Base-by-base conservation (phyloP, 78 protist genomes). In the Carpediemonas membranifera region DNA sequence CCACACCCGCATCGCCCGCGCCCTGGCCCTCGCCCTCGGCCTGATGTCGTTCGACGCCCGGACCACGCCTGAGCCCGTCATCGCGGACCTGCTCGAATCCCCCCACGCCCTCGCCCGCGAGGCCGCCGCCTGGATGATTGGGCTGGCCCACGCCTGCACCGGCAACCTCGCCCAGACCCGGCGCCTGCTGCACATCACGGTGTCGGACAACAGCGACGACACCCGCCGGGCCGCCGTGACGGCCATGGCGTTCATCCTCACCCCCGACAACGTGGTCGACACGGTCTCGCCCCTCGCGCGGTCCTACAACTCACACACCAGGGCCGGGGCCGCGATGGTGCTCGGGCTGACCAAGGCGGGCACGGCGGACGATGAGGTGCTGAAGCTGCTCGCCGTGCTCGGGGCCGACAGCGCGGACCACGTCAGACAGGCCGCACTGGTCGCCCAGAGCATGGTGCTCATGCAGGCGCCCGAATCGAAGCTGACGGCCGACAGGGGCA, bases 141-240 rank as follows among this genome's bases (percentile, higher is more conserved):
- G n/a, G n/a, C n/a, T n/a, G n/a, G n/a, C n/a, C n/a, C n/a, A n/a
- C n/a, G n/a, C n/a, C n/a, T n/a, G n/a, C n/a, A n/a, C n/a, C n/a
- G n/a, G n/a, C n/a, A n/a, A n/a, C 5, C 2, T 5, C 60, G 36
- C 60, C 15, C 36, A 30, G 37, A 3, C 60, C 33, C 59, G 84
- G 47, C 65, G 81, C 30, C 79, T 93, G 28, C 85, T 96, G 11
- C 90, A 90, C 68, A 71, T 88, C n/a, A 98, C 96, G 27, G 99
- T 93, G 7, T 61, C 81, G 35, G 99, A 96, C 66, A 95, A 87
- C 21, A 62, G 44, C 25, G 94, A 92, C 65, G 94, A 94, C 47
- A 98, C 94, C 36, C 84, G 98, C 39, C 83, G 99, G 34, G 96
- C 95, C 5, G 96, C 98, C 7, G 94, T 90, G 33, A 89, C 85